Conservation (phyloP, 257 asterid genomes). For the Cinchona pubescens region DNA sequence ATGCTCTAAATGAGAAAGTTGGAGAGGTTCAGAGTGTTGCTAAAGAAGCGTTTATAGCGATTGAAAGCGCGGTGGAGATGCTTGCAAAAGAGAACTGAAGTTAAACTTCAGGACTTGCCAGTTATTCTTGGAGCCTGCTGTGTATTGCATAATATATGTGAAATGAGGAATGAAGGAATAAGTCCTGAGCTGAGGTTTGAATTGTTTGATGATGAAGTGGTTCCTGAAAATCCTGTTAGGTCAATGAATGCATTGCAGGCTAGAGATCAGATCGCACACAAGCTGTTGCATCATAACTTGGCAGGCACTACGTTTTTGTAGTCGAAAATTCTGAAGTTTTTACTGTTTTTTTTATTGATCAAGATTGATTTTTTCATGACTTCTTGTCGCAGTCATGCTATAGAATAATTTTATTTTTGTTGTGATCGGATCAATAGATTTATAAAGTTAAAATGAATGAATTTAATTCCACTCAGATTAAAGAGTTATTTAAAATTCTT, state of each 20-base stretch:
- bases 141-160: constrained; percentile 79
- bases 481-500: too few relatives aligned
- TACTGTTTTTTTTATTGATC: constrained; percentile 6
- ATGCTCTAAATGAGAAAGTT: constrained; percentile 57
- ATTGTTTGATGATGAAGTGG: constrained; percentile 53
- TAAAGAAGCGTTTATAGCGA: constrained; percentile 65
- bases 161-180: constrained; percentile 55
- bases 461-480: too few relatives aligned
- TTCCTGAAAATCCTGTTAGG: constrained; percentile 42
- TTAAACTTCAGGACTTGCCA: constrained; percentile 80
- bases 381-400: constrained; percentile 27
- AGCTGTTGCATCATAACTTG: constrained; percentile 58
- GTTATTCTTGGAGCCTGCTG: constrained; percentile 82
- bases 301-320: constrained; percentile 47
- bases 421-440: too few relatives aligned
- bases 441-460: too few relatives aligned
- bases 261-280: constrained; percentile 75
- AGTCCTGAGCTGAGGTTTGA: constrained; percentile 51
- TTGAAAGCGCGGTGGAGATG: constrained; percentile 81
- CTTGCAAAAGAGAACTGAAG: constrained; percentile 74
- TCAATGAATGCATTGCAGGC: constrained; percentile 41
- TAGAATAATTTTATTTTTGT: too few relatives aligned
- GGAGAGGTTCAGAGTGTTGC: constrained; percentile 41
- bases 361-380: constrained; percentile 28
- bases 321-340: constrained; percentile 7